These are phyloP conservation scores for Ochromonas danica DNA, from an alignment of 108 stramenopile genomes.

Conservation along the genomic window DNA sequence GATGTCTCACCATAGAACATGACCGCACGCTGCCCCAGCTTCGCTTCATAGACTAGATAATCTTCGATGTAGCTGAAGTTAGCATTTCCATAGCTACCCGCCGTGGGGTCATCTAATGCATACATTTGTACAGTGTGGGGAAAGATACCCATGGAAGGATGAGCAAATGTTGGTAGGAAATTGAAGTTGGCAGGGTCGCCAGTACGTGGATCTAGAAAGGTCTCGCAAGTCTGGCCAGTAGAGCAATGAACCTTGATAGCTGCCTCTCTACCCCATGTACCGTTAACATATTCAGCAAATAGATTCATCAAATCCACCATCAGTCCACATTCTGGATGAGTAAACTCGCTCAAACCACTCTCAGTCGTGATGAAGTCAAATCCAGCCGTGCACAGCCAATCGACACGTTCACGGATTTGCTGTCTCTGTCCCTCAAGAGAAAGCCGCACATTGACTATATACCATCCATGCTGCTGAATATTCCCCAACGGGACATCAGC, in stretches of 20 bases:
- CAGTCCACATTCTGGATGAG: constrained; percentile 37
- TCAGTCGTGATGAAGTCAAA: constrained; percentile 49
- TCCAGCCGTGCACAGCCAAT: constrained; percentile 39
- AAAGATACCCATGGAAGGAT: constrained; percentile 36
- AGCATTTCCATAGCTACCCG: constrained; percentile 38
- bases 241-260: constrained; percentile 45
- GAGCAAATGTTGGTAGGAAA: constrained; percentile 38
- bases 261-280: constrained; percentile 34
- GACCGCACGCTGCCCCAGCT: constrained; percentile 8
- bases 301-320: constrained; percentile 40
- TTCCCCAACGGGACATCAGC: constrained; percentile 39
- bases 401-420: constrained; percentile 35
- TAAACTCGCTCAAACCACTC: constrained; percentile 44
- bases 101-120: constrained; percentile 40
- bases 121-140: constrained; percentile 49
- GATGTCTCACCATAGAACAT: constrained; percentile 43
- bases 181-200: constrained; percentile 32
- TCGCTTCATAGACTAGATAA: constrained; percentile 32
- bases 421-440: neutral
- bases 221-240: constrained; percentile 29
- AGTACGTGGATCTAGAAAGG: constrained; percentile 39
- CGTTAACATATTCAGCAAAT: constrained; percentile 32
- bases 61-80: constrained; percentile 42
- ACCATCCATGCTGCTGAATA: constrained; percentile 47
- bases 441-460: constrained; percentile 33